Evolutionary conservation across 1,284 basidiomycete genomes (phyloP).

Genomic region (Austropuccinia psidii): DNA sequence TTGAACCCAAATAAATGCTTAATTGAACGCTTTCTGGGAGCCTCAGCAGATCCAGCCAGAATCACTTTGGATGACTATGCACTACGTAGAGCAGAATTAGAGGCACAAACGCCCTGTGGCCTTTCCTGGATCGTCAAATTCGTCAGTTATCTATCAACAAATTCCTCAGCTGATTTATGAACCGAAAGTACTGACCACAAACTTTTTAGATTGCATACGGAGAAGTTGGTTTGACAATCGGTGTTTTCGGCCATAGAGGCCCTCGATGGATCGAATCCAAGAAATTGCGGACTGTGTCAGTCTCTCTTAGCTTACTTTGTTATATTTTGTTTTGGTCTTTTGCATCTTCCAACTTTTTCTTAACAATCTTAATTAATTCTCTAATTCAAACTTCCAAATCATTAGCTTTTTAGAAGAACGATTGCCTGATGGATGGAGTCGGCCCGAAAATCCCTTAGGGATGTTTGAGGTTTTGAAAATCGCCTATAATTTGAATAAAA

Average conservation of each 20-base stretch:
- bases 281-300: neutral
- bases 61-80: slow-evolving; percentile 3
- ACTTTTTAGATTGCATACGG: neutral
- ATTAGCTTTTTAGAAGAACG: slow-evolving; percentile 1
- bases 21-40: neutral
- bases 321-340: neutral
- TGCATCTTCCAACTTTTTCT: neutral
- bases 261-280: neutral
- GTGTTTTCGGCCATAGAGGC: neutral
- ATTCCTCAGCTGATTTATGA: neutral
- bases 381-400: neutral
- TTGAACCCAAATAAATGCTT: slow-evolving; percentile 5
- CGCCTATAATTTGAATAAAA: neutral
- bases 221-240: neutral
- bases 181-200: neutral
- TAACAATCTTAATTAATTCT: neutral
- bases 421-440: neutral
- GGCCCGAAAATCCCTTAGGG: neutral
- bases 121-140: neutral
- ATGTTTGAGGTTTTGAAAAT: slow-evolving; percentile 14
- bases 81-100: slow-evolving; percentile 7
- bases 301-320: neutral
- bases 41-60: neutral
- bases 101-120: neutral
- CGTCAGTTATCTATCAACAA: neutral